Conservation (phyloP, 306 rosid genomes). For the Albizia julibrissin region DNA sequence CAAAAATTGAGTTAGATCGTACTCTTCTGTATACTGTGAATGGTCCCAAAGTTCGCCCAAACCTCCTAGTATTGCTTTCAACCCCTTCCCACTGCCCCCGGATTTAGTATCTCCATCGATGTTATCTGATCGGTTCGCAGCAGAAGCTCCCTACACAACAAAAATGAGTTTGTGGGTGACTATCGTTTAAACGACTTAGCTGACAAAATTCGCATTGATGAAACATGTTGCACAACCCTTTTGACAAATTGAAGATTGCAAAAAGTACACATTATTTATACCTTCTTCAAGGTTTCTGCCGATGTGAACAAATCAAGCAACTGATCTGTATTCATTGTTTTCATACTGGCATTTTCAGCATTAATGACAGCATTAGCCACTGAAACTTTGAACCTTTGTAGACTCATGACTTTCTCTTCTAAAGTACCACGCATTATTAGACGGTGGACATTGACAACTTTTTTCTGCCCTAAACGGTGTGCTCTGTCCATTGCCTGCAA, state of each 20-base stretch:
- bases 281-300: constrained; percentile 79
- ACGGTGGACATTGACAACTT: constrained; percentile 93
- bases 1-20: constrained; percentile 82
- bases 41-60: constrained; percentile 97
- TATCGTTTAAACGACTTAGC: not conserved
- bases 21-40: constrained; percentile 92
- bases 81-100: constrained; percentile 71
- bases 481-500: constrained; percentile 99
- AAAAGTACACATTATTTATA: constrained; percentile 10
- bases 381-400: constrained; percentile 84
- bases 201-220: not conserved
- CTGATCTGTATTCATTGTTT: constrained; percentile 98
- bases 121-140: constrained; percentile 50
- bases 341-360: constrained; percentile 93
- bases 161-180: not conserved
- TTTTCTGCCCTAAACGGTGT: constrained; percentile 94
- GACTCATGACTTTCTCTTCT: constrained; percentile 97
- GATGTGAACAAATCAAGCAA: constrained; percentile 93
- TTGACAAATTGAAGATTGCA: not conserved
- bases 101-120: constrained; percentile 57
- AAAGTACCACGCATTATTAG: constrained; percentile 97
- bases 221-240: not conserved
- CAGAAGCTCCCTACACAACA: constrained; percentile 57
- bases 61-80: constrained; percentile 93
- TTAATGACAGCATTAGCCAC: constrained; percentile 96